These are phyloP conservation scores for Chromera velia DNA, from an alignment of 73 alveolate species.

Conservation along the genomic window DNA sequence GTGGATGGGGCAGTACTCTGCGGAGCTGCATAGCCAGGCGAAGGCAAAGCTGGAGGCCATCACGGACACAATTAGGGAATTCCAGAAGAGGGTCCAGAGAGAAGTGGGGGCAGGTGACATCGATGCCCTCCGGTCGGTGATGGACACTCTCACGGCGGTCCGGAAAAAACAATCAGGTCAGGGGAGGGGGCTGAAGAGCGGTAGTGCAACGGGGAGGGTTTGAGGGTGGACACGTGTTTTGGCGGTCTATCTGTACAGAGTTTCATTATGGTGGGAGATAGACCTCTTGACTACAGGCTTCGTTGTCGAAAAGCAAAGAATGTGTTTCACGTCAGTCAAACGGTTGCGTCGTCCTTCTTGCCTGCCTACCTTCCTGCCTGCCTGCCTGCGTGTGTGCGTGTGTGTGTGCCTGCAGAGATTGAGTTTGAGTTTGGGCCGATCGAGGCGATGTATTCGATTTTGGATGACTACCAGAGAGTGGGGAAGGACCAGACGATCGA, in stretches of 20 bases:
- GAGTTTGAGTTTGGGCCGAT: slow-evolving; percentile 95
- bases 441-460: slow-evolving; percentile 82
- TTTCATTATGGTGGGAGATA: no score
- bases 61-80: slow-evolving; percentile 49
- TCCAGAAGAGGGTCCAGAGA: slow-evolving; percentile 39
- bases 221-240: no score
- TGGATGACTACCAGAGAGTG: slow-evolving; percentile 75
- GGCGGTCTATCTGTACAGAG: no score
- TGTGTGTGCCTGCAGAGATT: slow-evolving; percentile 90
- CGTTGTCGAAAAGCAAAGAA: no score
- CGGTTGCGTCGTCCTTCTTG: no score
- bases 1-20: slow-evolving; percentile 72
- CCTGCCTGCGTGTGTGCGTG: no score
- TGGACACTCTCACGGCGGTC: slow-evolving; percentile 91
- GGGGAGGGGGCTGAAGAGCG: no score
- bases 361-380: no score
- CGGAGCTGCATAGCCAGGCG: slow-evolving; percentile 83
- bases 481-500: slow-evolving; percentile 57
- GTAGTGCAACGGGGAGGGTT: no score
- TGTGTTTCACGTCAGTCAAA: no score
- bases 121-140: slow-evolving; percentile 93
- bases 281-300: no score
- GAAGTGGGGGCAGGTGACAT: slow-evolving; percentile 81
- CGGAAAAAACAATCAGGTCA: slow-evolving; percentile 73
- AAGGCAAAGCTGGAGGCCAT: slow-evolving; percentile 58